Evolutionary conservation across 768 basidiomycete genomes (phyloP).

Genomic region (Trametes gibbosa): DNA sequence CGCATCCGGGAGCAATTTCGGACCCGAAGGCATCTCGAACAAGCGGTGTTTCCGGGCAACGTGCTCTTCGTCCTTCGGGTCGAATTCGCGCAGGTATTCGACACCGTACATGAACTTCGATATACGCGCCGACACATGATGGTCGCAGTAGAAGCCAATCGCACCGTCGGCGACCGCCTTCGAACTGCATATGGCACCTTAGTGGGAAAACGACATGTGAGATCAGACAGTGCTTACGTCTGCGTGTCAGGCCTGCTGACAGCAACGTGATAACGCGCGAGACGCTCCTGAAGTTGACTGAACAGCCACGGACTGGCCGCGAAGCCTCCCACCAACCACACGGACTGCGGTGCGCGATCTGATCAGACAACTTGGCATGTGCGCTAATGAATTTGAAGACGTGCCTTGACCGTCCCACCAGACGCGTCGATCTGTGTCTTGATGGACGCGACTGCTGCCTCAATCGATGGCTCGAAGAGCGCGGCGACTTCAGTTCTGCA

Average conservation of each 20-base stretch:
- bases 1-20: constrained; percentile 74
- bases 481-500: constrained; percentile 54
- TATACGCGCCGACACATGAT: constrained; percentile 78
- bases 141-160: constrained; percentile 81
- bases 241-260: constrained; percentile 79
- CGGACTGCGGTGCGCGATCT: constrained; percentile 44
- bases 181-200: constrained; percentile 43
- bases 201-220: neutral
- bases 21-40: constrained; percentile 75
- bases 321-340: constrained; percentile 82
- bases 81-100: constrained; percentile 69
- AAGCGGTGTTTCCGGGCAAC: constrained; percentile 58
- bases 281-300: constrained; percentile 67
- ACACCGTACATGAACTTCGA: constrained; percentile 82
- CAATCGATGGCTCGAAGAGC: constrained; percentile 76
- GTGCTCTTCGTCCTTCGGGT: constrained; percentile 66
- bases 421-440: constrained; percentile 69
- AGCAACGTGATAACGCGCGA: constrained; percentile 51
- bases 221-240: constrained; percentile 46
- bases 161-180: constrained; percentile 86
- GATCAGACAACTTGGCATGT: neutral
- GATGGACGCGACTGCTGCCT: constrained; percentile 69
- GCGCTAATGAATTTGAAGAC: neutral
- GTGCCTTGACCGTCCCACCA: constrained; percentile 62
- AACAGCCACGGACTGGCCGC: constrained; percentile 83